A percentile compares a stretch with the other conserved stretches of the same genome.
These are phyloP conservation scores for Globisporangium takayamanum DNA, from an alignment of 352 stramenopile species.

Conservation along the genomic window DNA sequence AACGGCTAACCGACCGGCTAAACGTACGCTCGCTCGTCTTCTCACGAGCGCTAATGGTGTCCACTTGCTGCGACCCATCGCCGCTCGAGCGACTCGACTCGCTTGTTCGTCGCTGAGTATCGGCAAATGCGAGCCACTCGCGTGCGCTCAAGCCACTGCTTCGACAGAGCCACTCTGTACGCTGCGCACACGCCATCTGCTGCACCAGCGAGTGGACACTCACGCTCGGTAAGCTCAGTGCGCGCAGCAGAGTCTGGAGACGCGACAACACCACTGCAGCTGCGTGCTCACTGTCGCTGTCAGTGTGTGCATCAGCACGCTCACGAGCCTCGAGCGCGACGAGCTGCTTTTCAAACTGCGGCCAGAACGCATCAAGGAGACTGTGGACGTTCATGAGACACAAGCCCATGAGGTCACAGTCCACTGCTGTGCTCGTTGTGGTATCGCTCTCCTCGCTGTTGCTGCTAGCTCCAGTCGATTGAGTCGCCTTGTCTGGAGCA, in stretches of 20 bases:
- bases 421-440: neutral
- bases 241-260: conserved; percentile 26
- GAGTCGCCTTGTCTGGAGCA: too few relatives aligned
- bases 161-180: conserved; percentile 24
- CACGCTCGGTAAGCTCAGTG: conserved; percentile 36
- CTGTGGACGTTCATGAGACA: conserved; percentile 66
- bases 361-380: conserved; percentile 34
- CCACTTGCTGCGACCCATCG: neutral
- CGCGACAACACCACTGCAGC: conserved; percentile 2
- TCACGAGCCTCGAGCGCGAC: conserved; percentile 5
- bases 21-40: neutral
- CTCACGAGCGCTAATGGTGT: neutral
- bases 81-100: neutral
- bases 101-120: neutral
- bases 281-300: neutral
- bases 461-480: neutral
- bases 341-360: conserved; percentile 21
- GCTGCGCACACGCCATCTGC: conserved; percentile 14
- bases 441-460: neutral
- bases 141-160: conserved; percentile 25
- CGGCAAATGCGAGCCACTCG: conserved; percentile 29
- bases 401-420: conserved; percentile 42
- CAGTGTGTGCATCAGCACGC: neutral
- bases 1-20: neutral
- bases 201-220: conserved; percentile 27